Evolutionary conservation across 768 basidiomycete species (phyloP).

Genomic region (Tricholoma bakamatsutake): DNA sequence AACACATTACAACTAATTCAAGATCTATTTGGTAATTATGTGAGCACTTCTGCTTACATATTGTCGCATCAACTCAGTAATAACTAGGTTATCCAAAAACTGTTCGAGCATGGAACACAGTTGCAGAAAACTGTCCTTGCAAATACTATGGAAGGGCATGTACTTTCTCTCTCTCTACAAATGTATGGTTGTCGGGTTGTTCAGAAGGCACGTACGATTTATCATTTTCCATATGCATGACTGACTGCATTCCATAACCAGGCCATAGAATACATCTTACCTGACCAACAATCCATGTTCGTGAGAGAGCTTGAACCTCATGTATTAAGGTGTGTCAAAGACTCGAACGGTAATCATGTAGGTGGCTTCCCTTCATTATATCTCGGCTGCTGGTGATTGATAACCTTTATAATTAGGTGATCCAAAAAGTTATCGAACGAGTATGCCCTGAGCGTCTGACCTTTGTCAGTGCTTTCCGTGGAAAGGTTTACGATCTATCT

Average conservation of each 20-base stretch:
- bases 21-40: constrained; percentile 97
- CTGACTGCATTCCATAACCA: constrained; percentile 25
- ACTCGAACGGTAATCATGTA: constrained; percentile 94
- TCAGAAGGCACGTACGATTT: constrained; percentile 61
- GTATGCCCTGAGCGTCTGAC: constrained; percentile 70
- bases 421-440: constrained; percentile 84
- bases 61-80: neutral
- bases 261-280: constrained; percentile 78
- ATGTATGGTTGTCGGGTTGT: constrained; percentile 97
- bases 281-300: constrained; percentile 71
- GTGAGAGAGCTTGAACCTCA: constrained; percentile 76
- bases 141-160: constrained; percentile 69
- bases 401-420: constrained; percentile 41
- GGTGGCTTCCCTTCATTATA: constrained; percentile 16
- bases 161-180: constrained; percentile 73
- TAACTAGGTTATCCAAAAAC: constrained; percentile 81
- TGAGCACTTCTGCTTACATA: constrained; percentile 28
- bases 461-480: constrained; percentile 71
- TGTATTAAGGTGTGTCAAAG: constrained; percentile 81
- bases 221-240: neutral
- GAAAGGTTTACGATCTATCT: constrained; percentile 74
- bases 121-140: constrained; percentile 68
- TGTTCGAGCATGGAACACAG: constrained; percentile 82
- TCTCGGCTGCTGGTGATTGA: constrained; percentile 2
- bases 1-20: constrained; percentile 73